Base-by-base conservation (phyloP, 352 stramenopile genomes). In the Halophytophthora batemanensis region DNA sequence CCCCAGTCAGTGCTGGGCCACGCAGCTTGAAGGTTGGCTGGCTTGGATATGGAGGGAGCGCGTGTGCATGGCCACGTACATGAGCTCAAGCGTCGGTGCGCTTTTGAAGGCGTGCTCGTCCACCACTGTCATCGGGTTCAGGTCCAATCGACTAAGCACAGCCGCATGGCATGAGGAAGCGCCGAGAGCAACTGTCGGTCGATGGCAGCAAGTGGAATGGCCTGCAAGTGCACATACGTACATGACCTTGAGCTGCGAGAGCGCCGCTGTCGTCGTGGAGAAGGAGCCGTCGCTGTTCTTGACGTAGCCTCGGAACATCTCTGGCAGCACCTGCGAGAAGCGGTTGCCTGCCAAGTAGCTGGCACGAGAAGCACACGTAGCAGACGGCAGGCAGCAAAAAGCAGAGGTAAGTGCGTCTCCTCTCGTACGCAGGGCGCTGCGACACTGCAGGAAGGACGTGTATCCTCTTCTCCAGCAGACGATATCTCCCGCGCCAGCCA, bases 291-390 rank as follows among this genome's bases (percentile, higher is more conserved):
- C 70, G n/a, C 51, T 52, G 61, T 91, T 72, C 14, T 64, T 64
- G 22, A 60, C 61, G 50, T 86, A 73, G 23, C 79, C 82, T 14
- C 71, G 56, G 51, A 93, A 73, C 80, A 91, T 90, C 54, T 74
- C 59, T 5, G 78, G 68, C 50, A 83, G 29, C 33, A 90, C 78
- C 31, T 73, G 69, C 1, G 60, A 59, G 56, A 90, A 86, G 42
- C 75, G 78, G 65, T 93, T 91, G 39, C 80, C 78, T 48, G 81
- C 80, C 15, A 88, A 50, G 55, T 82, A 73, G 38, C 79, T 90
- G 40, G 2, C 23, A 25, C 38, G 29, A 46, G 43, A 14, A 50
- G 41, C 17, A 19, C 53, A 52, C 44, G 33, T 25, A 29, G 63
- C 15, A 50, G 6, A 46, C 53, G 37, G 52, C 11, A n/a, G n/a